Percentiles rank a stretch among this genome's conserved stretches.
phyloP scores from a whole-genome alignment of 352 stramenopile species.

The Detonula confervacea region DNA sequence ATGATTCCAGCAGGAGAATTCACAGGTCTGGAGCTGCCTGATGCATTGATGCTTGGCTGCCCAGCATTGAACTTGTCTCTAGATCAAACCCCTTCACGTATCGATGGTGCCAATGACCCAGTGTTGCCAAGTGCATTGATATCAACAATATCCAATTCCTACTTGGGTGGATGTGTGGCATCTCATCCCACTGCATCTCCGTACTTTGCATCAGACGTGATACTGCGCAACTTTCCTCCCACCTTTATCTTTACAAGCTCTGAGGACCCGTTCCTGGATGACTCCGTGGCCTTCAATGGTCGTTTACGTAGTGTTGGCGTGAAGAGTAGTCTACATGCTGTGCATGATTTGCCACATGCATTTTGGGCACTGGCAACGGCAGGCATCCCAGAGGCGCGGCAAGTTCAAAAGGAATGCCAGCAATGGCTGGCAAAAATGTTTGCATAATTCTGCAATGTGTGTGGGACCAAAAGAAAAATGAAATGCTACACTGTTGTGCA shows the following conservation, averaged over 20 bases:
- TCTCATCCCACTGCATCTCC: constrained; percentile 75
- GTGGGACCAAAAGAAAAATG: too few species aligned
- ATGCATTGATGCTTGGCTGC: constrained; percentile 78
- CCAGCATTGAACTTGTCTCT: constrained; percentile 74
- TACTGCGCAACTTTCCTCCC: constrained; percentile 66
- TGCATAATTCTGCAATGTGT: too few species aligned
- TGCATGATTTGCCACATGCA: constrained; percentile 77
- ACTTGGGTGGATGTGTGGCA: constrained; percentile 56
- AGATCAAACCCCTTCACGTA: constrained; percentile 63
- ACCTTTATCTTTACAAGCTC: constrained; percentile 71
- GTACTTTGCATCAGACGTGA: constrained; percentile 68
- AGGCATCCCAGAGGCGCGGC: constrained; percentile 66
- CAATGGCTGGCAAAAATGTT: constrained; percentile 58
- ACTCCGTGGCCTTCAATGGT: constrained; percentile 77
- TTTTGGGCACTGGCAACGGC: constrained; percentile 68
- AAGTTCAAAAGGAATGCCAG: constrained; percentile 69
- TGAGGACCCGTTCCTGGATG: constrained; percentile 79
- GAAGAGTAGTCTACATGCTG: constrained; percentile 63
- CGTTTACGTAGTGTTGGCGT: constrained; percentile 66
- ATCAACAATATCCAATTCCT: constrained; percentile 75
- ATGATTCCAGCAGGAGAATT: not conserved
- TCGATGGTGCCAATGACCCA: constrained; percentile 71
- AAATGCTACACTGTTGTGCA: too few species aligned
- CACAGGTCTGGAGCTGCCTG: constrained; percentile 51
- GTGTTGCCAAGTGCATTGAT: constrained; percentile 76